A percentile compares a stretch with the other conserved stretches of the same genome.
These are phyloP conservation scores for Balamuthia mandrillaris DNA, from an alignment of 208 protist genomes.

Conservation along the genomic window DNA sequence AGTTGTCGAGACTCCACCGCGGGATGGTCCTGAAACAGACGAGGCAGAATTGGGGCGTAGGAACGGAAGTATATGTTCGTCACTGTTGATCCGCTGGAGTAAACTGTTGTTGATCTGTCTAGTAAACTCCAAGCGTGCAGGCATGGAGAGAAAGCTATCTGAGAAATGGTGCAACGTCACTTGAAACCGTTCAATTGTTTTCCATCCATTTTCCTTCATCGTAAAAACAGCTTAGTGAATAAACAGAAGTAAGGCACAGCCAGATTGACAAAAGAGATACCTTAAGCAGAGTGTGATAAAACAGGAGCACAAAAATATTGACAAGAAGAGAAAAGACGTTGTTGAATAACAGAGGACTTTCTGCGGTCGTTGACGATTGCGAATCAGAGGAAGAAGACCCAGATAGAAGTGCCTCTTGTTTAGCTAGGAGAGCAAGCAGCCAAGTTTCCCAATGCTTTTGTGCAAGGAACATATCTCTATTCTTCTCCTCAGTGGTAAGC, in stretches of 20 bases:
- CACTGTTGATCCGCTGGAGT: too few relatives aligned
- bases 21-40: too few relatives aligned
- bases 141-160: not conserved
- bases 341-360: not conserved
- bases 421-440: constrained; percentile 1
- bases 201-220: not conserved
- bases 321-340: constrained; percentile 25
- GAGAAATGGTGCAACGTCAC: not conserved
- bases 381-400: not conserved
- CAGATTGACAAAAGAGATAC: not conserved
- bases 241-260: not conserved
- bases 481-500: constrained; percentile 24
- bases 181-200: constrained; percentile 23
- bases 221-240: not conserved
- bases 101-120: constrained; percentile 9
- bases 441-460: constrained; percentile 1
- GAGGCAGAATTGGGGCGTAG: too few relatives aligned
- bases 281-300: not conserved
- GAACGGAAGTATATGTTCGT: too few relatives aligned
- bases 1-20: too few relatives aligned
- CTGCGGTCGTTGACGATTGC: not conserved
- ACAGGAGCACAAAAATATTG: not conserved
- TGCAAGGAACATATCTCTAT: not conserved
- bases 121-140: not conserved
- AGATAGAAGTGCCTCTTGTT: not conserved